Evolutionary conservation across 2,329 filamentous ascomycete species (phyloP), one percentile per base, ranked within the genome.

Genomic region (Colletotrichum sublineola): DNA sequence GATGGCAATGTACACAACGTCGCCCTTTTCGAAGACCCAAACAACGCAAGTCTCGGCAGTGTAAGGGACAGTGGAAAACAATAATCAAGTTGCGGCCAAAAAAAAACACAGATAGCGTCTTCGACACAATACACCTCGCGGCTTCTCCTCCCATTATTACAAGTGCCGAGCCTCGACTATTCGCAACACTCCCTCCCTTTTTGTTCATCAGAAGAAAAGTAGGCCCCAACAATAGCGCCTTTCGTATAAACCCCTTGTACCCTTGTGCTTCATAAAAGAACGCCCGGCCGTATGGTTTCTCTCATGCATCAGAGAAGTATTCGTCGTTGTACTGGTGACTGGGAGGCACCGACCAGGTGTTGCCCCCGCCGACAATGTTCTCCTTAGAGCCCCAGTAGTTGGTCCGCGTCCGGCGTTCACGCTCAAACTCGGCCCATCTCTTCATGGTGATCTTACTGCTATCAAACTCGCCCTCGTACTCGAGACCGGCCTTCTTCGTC

Each of bases 401-500:
- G 77, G 79, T 83, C 75, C 83, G 84, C 63, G 82, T 79, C 42
- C 89, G 84, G 74, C 88, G 87, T 74, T 91, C 89, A 24, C 89
- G 85, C 86, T 99, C 96, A 80, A 98, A 99, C 83, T 99, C 96
- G 75, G 92, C 93, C 96, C 96, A 99, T 77, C 96, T 87, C 88
- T 97, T 98, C 96, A 99, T 99, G 48, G 96, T 98, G 81, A 99
- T 99, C 89, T 98, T 97, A 83, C 93, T 97, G 82, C 93, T 97
- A 83, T 99, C 97, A 78, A 99, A 99, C 82, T 98, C 96, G 75
- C 96, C 96, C 82, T 98, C 94, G 75, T 92, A 92, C 79, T 96
- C 95, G 74, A 95, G 91, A 42, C 94, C 94, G 2, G 89, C 93
- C 84, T 96, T 96, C 86, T 96, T 95, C 18, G 90, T 92, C 85